Conservation (phyloP, 2,329 filamentous ascomycete species). For the Geoglossum cookeanum region DNA sequence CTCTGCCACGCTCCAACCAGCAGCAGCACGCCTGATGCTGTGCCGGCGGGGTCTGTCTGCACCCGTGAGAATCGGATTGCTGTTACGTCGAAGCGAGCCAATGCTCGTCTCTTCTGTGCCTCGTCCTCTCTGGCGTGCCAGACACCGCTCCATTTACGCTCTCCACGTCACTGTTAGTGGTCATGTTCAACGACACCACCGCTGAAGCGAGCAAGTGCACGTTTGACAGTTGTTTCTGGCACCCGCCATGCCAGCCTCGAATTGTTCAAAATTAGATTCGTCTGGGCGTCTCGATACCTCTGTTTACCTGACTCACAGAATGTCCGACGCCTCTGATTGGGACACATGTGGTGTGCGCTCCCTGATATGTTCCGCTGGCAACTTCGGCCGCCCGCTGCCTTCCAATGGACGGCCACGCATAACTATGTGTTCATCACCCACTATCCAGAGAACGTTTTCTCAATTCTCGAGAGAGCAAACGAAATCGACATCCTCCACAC, state of each 20-base stretch:
- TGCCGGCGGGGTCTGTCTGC: neutral
- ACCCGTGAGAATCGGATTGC: neutral
- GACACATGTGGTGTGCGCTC: neutral
- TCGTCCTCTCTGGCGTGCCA: neutral
- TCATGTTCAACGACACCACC: neutral
- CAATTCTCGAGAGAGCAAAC: slow-evolving; percentile 2
- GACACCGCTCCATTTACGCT: neutral
- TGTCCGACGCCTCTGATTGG: neutral
- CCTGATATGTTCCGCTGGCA: neutral
- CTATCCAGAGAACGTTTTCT: neutral
- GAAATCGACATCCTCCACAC: slow-evolving; percentile 2
- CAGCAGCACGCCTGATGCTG: neutral
- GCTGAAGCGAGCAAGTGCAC: slow-evolving; percentile 1
- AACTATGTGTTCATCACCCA: slow-evolving; percentile 3
- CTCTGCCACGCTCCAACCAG: neutral
- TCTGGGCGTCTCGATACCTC: neutral
- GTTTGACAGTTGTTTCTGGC: slow-evolving; percentile 1
- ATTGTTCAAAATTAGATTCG: neutral
- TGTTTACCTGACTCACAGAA: neutral
- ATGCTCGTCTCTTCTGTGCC: neutral
- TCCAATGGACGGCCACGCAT: slow-evolving; percentile 1
- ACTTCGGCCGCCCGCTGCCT: neutral
- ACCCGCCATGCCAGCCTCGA: neutral
- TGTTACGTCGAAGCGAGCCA: neutral
- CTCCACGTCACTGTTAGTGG: neutral